Conservation (phyloP, 352 stramenopile genomes). For the Pythium aristosporum region DNA sequence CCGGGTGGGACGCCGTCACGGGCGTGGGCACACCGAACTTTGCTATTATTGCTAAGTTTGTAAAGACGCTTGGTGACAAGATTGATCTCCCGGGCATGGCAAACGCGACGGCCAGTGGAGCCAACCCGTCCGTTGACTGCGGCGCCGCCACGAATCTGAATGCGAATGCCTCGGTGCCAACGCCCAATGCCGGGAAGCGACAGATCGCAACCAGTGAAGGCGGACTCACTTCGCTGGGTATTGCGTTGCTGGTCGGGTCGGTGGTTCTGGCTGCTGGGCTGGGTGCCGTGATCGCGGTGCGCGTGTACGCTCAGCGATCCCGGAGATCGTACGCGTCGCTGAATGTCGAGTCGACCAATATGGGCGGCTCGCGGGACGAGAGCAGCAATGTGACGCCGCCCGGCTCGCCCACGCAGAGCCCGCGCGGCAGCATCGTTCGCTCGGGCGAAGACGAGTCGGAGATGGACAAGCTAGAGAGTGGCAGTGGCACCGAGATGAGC, state of each 20-base stretch:
- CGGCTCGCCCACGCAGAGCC: constrained; percentile 16
- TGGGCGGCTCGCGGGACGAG: constrained; percentile 8
- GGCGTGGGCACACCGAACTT: constrained; percentile 89
- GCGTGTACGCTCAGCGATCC: constrained; percentile 8
- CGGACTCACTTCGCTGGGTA: background rate
- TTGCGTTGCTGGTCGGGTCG: constrained; percentile 1
- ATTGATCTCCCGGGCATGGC: constrained; percentile 39
- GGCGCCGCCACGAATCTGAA: background rate
- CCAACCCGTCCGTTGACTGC: background rate
- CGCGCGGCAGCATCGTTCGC: constrained; percentile 16
- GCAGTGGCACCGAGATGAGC: constrained; percentile 21
- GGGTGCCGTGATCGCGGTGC: constrained; percentile 14
- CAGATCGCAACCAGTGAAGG: constrained; percentile 1
- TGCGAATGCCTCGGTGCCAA: background rate
- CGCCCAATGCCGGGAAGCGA: constrained; percentile 1
- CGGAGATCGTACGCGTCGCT: constrained; percentile 26
- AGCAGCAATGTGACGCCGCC: constrained; percentile 20
- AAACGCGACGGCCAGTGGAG: background rate
- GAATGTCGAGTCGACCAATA: constrained; percentile 4
- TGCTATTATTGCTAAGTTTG: constrained; percentile 53
- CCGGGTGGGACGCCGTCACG: constrained; percentile 88
- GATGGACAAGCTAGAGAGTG: constrained; percentile 12
- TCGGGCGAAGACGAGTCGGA: constrained; percentile 7
- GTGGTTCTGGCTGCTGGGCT: constrained; percentile 13
- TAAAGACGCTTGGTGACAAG: constrained; percentile 47